Evolutionary conservation across 345 rosid species (phyloP).

Genomic region (Noccaea bulbosa): DNA sequence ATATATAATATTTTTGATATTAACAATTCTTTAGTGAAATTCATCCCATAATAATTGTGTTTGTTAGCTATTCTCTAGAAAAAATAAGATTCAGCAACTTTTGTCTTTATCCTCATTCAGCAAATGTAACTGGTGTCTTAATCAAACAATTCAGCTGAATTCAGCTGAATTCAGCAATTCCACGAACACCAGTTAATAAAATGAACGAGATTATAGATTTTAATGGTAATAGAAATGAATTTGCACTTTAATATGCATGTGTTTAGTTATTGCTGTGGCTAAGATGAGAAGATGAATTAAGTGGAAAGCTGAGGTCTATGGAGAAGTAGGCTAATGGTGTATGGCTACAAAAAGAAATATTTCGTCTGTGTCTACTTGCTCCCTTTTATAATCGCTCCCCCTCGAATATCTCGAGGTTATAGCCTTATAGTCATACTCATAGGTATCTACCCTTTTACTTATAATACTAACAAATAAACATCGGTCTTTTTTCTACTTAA

Average conservation of each 20-base stretch:
- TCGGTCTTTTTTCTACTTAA: no score
- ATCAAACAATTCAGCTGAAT: no score
- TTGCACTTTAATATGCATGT: not conserved
- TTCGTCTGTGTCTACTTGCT: constrained; percentile 18
- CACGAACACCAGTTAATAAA: not conserved
- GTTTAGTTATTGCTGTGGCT: not conserved
- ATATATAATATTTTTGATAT: no score
- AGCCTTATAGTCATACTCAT: no score
- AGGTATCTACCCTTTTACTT: not conserved
- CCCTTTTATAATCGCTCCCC: constrained; percentile 1
- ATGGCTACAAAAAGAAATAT: constrained; percentile 36
- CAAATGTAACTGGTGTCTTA: no score
- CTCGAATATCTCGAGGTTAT: constrained; percentile 22
- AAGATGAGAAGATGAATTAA: constrained; percentile 29
- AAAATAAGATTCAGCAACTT: no score
- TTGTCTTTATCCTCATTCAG: no score
- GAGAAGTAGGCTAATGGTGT: constrained; percentile 35
- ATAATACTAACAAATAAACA: no score
- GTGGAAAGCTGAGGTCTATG: constrained; percentile 40
- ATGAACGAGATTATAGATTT: not conserved
- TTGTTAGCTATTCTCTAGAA: no score
- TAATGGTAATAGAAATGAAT: not conserved
- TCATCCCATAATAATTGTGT: no score
- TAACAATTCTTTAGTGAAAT: no score
- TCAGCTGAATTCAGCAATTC: no score